A percentile compares a stretch with the other conserved stretches of the same genome.
phyloP scores from a whole-genome alignment of 2,329 filamentous ascomycete genomes.

The Fusarium piperis region DNA sequence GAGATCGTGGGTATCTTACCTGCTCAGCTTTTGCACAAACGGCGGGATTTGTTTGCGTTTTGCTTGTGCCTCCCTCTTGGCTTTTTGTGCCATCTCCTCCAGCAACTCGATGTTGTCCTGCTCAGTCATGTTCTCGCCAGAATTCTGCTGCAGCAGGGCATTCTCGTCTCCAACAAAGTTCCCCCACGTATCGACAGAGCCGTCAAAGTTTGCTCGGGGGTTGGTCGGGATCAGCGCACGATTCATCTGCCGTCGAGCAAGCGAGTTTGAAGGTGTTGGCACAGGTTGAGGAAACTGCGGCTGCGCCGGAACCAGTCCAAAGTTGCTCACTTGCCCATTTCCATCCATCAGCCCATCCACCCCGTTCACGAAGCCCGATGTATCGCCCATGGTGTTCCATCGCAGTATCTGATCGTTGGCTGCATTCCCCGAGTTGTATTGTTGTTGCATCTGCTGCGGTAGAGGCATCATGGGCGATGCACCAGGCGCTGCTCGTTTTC shows the following conservation, averaged over 20 bases:
- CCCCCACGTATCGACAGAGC: constrained; percentile 52
- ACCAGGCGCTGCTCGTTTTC: constrained; percentile 81
- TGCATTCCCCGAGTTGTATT: constrained; percentile 57
- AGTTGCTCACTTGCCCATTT: constrained; percentile 46
- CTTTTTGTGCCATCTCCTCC: constrained; percentile 80
- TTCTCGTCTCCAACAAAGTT: constrained; percentile 55
- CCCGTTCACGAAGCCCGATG: constrained; percentile 46
- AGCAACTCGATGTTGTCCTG: constrained; percentile 81
- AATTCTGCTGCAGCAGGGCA: constrained; percentile 50
- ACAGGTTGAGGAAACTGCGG: constrained; percentile 46
- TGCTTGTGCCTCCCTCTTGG: constrained; percentile 86
- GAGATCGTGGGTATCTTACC: constrained; percentile 64
- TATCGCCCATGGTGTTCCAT: constrained; percentile 55
- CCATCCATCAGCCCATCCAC: constrained; percentile 42
- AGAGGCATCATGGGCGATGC: constrained; percentile 69
- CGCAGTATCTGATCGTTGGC: constrained; percentile 58
- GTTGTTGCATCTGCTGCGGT: constrained; percentile 60
- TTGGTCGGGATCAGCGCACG: constrained; percentile 59
- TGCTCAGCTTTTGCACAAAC: constrained; percentile 97
- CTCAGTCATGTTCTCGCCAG: constrained; percentile 53
- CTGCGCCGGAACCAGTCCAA: constrained; percentile 51
- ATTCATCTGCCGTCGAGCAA: constrained; percentile 63
- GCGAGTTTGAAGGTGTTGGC: constrained; percentile 56
- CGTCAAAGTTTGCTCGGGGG: constrained; percentile 50
- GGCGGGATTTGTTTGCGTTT: constrained; percentile 97